Evolutionary conservation across 108 stramenopile genomes (phyloP).

Genomic region (Cyclostephanos invisitatus): DNA sequence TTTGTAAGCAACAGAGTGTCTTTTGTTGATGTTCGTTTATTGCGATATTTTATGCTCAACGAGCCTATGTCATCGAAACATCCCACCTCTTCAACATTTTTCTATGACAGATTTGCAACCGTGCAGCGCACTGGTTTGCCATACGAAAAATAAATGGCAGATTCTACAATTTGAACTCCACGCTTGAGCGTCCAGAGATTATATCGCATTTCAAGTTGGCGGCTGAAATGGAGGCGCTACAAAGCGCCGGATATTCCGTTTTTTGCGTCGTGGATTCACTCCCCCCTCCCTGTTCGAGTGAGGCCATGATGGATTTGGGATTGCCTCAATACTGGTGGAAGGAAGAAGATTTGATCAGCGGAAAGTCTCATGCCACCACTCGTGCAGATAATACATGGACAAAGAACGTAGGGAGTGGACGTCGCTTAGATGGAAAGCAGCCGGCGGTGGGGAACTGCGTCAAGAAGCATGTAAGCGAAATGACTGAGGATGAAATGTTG

Average conservation of each 20-base stretch:
- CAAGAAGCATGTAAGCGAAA: conserved; percentile 32
- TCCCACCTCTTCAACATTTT: background rate
- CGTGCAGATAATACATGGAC: conserved; percentile 73
- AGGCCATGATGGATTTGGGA: conserved; percentile 48
- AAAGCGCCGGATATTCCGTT: conserved; percentile 57
- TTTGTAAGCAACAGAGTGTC: conserved; percentile 39
- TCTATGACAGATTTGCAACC: conserved; percentile 56
- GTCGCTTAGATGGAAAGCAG: conserved; percentile 73
- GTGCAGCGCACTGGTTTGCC: conserved; percentile 85
- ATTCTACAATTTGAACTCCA: conserved; percentile 88
- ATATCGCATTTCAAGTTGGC: conserved; percentile 84
- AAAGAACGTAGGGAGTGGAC: conserved; percentile 70
- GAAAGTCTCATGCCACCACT: conserved; percentile 53
- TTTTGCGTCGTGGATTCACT: conserved; percentile 57
- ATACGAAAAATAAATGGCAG: conserved; percentile 80
- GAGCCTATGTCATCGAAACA: background rate
- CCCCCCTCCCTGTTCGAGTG: conserved; percentile 49
- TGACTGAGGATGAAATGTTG: conserved; percentile 84
- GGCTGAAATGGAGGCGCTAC: conserved; percentile 64
- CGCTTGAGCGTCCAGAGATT: conserved; percentile 61
- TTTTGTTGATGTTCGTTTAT: background rate
- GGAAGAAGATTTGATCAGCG: conserved; percentile 68
- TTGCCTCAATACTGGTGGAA: conserved; percentile 77
- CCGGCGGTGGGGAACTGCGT: conserved; percentile 7
- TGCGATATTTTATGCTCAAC: background rate